phyloP scores from a whole-genome alignment of 768 basidiomycete genomes.

The Tricholomella constricta region DNA sequence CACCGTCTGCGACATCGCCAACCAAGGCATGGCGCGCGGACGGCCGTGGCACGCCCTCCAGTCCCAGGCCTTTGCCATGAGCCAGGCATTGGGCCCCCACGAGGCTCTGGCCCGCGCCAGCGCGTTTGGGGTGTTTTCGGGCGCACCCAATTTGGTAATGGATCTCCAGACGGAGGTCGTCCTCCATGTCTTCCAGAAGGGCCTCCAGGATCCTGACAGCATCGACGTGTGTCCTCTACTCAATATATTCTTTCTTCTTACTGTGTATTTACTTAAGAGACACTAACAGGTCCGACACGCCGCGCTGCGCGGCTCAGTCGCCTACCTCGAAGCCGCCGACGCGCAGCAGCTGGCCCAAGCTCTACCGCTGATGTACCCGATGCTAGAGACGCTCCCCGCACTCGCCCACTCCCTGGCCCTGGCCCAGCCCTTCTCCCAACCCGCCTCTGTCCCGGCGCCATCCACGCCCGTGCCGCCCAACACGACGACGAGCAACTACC shows the following conservation, averaged over 20 bases:
- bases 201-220: slow-evolving; percentile 65
- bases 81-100: slow-evolving; percentile 30
- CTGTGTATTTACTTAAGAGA: neutral
- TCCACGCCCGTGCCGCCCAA: slow-evolving; percentile 4
- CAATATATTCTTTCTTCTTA: neutral
- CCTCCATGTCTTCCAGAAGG: slow-evolving; percentile 63
- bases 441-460: neutral
- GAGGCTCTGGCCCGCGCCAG: slow-evolving; percentile 47
- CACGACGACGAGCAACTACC: slow-evolving; percentile 35
- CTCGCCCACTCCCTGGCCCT: slow-evolving; percentile 19
- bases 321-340: slow-evolving; percentile 69
- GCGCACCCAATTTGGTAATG: slow-evolving; percentile 55
- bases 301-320: slow-evolving; percentile 48
- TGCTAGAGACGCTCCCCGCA: neutral
- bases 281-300: slow-evolving; percentile 65
- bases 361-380: neutral
- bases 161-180: slow-evolving; percentile 72
- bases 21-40: slow-evolving; percentile 72
- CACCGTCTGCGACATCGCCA: slow-evolving; percentile 75
- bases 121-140: slow-evolving; percentile 72
- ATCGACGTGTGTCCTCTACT: slow-evolving; percentile 47
- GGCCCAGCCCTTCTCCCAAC: neutral
- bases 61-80: slow-evolving; percentile 69
- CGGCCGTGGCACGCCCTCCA: slow-evolving; percentile 84
- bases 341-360: slow-evolving; percentile 63